Conservation (phyloP, 1,284 basidiomycete species). For the Mixia osmundae region DNA sequence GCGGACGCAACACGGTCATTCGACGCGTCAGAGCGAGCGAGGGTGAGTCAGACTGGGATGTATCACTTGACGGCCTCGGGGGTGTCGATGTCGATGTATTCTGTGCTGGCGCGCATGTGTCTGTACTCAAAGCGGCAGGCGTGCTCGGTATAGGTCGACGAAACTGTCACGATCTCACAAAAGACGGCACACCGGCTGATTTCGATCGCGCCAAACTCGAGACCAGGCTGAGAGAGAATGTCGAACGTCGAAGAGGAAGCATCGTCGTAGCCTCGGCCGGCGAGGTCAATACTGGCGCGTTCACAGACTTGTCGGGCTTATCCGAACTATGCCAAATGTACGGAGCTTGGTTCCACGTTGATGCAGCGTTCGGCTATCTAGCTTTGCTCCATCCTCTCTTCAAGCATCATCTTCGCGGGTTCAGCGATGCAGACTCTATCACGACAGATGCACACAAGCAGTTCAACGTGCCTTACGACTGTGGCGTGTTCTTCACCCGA, state of each 20-base stretch:
- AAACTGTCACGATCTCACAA: constrained; percentile 22
- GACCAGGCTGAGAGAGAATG: constrained; percentile 17
- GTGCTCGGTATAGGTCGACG: constrained; percentile 26
- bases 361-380: constrained; percentile 30
- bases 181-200: constrained; percentile 11
- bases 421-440: constrained; percentile 27
- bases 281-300: constrained; percentile 30
- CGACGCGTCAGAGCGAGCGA: constrained; percentile 12
- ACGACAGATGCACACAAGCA: constrained; percentile 25
- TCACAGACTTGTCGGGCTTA: constrained; percentile 8
- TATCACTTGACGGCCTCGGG: constrained; percentile 25
- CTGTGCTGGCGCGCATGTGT: constrained; percentile 27
- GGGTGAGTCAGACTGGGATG: constrained; percentile 19
- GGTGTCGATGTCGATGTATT: constrained; percentile 25
- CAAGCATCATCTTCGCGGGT: constrained; percentile 20
- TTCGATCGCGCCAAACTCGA: constrained; percentile 25
- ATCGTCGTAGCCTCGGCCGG: constrained; percentile 27
- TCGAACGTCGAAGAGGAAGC: constrained; percentile 17
- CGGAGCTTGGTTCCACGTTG: constrained; percentile 29
- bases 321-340: constrained; percentile 22
- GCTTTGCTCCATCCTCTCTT: constrained; percentile 25
- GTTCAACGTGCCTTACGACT: constrained; percentile 28
- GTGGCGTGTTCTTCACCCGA: constrained; percentile 28
- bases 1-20: constrained; percentile 15
- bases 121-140: constrained; percentile 27